Conservation (phyloP, 1,284 basidiomycete species). For the Pterulicium gracile region DNA sequence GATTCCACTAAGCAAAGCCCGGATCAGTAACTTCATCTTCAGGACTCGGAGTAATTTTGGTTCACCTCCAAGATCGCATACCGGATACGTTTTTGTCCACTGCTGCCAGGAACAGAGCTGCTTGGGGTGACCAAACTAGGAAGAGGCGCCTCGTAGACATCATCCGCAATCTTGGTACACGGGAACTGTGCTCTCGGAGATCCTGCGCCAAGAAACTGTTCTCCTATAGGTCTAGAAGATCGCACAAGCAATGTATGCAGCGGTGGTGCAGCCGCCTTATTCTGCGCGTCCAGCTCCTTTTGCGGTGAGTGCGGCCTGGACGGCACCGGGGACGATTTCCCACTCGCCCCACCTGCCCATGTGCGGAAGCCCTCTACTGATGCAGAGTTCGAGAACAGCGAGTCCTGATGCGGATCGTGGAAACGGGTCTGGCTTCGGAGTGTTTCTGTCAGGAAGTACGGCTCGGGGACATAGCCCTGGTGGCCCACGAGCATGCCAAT, state of each 20-base stretch:
- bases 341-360: conserved; percentile 47
- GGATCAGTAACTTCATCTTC: conserved; percentile 3
- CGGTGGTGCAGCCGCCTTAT: conserved; percentile 17
- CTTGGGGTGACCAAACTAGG: conserved; percentile 70
- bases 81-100: conserved; percentile 56
- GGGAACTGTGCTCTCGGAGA: conserved; percentile 21
- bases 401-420: conserved; percentile 76
- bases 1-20: conserved; percentile 56
- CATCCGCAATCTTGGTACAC: conserved; percentile 43
- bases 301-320: conserved; percentile 11
- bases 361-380: conserved; percentile 65
- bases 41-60: conserved; percentile 5
- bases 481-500: conserved; percentile 79
- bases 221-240: conserved; percentile 62
- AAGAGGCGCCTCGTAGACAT: conserved; percentile 57
- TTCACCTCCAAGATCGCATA: conserved; percentile 73
- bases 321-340: conserved; percentile 35
- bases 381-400: conserved; percentile 62
- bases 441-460: conserved; percentile 77
- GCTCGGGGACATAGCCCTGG: conserved; percentile 80
- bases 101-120: conserved; percentile 49
- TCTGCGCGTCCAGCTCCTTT: conserved; percentile 5
- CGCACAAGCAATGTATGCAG: conserved; percentile 52
- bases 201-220: conserved; percentile 25
- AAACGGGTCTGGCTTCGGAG: conserved; percentile 74